Percentiles rank a stretch among this genome's conserved stretches.
These are phyloP conservation scores for Xylaria sp. DNA, from an alignment of 2,329 filamentous ascomycete genomes.

Conservation along the genomic window DNA sequence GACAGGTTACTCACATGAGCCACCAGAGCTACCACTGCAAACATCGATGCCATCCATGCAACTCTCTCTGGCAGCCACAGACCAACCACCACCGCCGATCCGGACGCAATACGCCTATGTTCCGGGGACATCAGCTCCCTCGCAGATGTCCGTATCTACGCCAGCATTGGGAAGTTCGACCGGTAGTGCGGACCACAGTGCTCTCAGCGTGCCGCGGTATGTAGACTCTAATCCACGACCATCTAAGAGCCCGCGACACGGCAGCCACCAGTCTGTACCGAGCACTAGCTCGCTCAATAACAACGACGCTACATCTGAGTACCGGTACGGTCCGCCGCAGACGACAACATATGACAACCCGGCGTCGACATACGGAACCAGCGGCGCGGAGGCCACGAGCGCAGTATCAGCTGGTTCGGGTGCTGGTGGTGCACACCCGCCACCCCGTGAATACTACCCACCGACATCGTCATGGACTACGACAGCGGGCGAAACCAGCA, in stretches of 20 bases:
- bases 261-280: slow-evolving; percentile 65
- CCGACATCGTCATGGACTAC: slow-evolving; percentile 64
- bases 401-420: slow-evolving; percentile 25
- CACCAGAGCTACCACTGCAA: slow-evolving; percentile 65
- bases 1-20: slow-evolving; percentile 61
- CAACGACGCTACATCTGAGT: slow-evolving; percentile 64
- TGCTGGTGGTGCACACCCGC: slow-evolving; percentile 40
- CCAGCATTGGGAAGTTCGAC: slow-evolving; percentile 45
- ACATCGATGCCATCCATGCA: slow-evolving; percentile 66
- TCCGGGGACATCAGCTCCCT: slow-evolving; percentile 61
- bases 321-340: slow-evolving; percentile 63
- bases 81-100: slow-evolving; percentile 58
- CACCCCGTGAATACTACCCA: slow-evolving; percentile 65
- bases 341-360: slow-evolving; percentile 38
- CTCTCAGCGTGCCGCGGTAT: slow-evolving; percentile 66
- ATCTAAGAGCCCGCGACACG: slow-evolving; percentile 66
- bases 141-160: slow-evolving; percentile 60
- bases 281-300: slow-evolving; percentile 60
- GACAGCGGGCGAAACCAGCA: slow-evolving; percentile 59
- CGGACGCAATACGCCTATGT: slow-evolving; percentile 68
- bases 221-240: slow-evolving; percentile 66
- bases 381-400: slow-evolving; percentile 29
- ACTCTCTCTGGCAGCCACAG: slow-evolving; percentile 61
- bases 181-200: slow-evolving; percentile 57
- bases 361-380: slow-evolving; percentile 40